These are phyloP conservation scores for Oehlia diaphana DNA, from an alignment of 192 early-diverging fungal species.

Conservation along the genomic window DNA sequence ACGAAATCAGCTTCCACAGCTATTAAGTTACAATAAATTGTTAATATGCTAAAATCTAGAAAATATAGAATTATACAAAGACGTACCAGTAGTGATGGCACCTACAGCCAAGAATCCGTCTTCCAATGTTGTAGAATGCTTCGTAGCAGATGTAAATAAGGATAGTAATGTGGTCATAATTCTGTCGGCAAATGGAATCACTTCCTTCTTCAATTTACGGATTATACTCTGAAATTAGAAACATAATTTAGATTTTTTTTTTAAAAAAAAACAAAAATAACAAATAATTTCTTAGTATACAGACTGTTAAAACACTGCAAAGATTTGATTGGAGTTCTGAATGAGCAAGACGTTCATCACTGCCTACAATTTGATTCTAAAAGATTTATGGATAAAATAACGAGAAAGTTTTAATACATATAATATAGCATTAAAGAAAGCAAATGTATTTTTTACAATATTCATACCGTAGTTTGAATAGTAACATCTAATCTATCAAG, in stretches of 20 bases:
- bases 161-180: conserved; percentile 87
- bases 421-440: background rate
- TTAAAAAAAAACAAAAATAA: background rate
- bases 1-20: conserved; percentile 85
- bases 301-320: conserved; percentile 81
- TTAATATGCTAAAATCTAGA: background rate
- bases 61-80: conserved; percentile 10
- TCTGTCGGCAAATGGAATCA: conserved; percentile 77
- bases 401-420: background rate
- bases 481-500: conserved; percentile 81
- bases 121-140: conserved; percentile 81
- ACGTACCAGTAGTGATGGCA: conserved; percentile 69
- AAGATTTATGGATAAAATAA: background rate
- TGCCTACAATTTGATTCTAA: conserved; percentile 74
- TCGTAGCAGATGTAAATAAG: conserved; percentile 70
- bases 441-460: background rate
- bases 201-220: conserved; percentile 73
- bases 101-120: conserved; percentile 93
- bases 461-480: conserved; percentile 38
- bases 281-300: background rate
- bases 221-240: conserved; percentile 60
- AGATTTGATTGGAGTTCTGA: conserved; percentile 92
- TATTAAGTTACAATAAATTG: conserved; percentile 28
- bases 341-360: conserved; percentile 80
- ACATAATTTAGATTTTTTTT: background rate